Percentiles rank a stretch among this genome's conserved stretches.
Conservation (phyloP, 139 green algal genomes). For the Picochlorum sp. region DNA sequence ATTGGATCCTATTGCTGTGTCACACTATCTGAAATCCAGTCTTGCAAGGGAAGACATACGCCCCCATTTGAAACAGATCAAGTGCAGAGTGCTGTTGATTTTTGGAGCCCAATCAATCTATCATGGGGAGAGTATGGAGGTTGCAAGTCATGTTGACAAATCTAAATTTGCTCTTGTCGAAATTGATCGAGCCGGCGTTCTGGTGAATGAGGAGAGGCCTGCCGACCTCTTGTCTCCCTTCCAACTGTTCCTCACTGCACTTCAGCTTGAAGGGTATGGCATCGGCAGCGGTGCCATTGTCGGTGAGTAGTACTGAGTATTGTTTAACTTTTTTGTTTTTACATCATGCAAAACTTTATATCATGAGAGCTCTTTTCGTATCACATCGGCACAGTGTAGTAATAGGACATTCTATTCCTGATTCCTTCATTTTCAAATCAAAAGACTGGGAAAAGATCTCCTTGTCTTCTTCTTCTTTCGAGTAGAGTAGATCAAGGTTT, state of each 20-base stretch:
- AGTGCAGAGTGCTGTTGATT: slow-evolving; percentile 25
- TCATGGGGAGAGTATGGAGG: slow-evolving; percentile 19
- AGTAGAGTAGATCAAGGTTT: no score
- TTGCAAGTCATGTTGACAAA: slow-evolving; percentile 15
- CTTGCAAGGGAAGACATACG: slow-evolving; percentile 11
- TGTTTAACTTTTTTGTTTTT: no score
- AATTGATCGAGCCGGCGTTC: slow-evolving; percentile 15
- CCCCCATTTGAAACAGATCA: slow-evolving; percentile 4
- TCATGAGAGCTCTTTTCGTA: no score
- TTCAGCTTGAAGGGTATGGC: slow-evolving; percentile 25
- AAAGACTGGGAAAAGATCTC: no score
- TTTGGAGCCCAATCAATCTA: slow-evolving; percentile 27
- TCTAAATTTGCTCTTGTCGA: slow-evolving; percentile 21
- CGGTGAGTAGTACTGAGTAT: no score
- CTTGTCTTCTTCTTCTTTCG: no score
- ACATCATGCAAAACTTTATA: no score
- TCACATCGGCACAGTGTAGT: no score
- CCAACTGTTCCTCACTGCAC: slow-evolving; percentile 22
- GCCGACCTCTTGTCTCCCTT: slow-evolving; percentile 21
- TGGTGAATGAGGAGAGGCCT: slow-evolving; percentile 28
- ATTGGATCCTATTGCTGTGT: slow-evolving; percentile 10
- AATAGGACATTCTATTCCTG: no score
- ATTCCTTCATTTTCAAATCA: no score
- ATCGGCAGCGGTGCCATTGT: neutral
- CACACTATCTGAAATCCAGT: slow-evolving; percentile 19